Evolutionary conservation across 176 grass and related monocot genomes (phyloP).

Genomic region (Zoysia pacifica): DNA sequence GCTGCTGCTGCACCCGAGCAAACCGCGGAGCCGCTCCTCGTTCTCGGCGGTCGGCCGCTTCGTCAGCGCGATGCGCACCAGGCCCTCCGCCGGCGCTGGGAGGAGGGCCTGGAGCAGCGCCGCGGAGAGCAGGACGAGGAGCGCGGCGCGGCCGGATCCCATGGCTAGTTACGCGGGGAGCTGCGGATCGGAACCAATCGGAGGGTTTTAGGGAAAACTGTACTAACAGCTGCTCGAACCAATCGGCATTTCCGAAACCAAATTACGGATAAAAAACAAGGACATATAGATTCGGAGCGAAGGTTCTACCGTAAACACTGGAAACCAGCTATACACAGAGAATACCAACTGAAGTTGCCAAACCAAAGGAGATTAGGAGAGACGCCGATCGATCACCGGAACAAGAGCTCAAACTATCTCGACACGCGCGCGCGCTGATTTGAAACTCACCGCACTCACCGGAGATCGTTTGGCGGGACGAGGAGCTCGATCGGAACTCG

Average conservation of each 20-base stretch:
- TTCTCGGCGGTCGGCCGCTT: constrained; percentile 44
- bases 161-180: constrained; percentile 39
- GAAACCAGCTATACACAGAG: not conserved
- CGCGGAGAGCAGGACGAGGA: constrained; percentile 46
- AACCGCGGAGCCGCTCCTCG: constrained; percentile 42
- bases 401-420: not conserved
- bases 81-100: constrained; percentile 34
- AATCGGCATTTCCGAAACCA: not conserved
- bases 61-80: constrained; percentile 66
- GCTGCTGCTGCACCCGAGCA: constrained; percentile 28
- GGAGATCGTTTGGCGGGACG: not conserved
- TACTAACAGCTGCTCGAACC: not conserved
- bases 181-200: not conserved
- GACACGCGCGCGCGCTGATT: not conserved
- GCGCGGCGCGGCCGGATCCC: constrained; percentile 40
- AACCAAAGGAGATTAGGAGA: not conserved
- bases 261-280: not conserved
- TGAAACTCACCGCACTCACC: constrained; percentile 3
- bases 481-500: no score
- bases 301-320: not conserved
- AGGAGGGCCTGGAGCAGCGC: constrained; percentile 46
- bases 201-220: not conserved
- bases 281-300: not conserved
- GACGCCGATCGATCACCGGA: not conserved
- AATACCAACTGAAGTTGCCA: not conserved